A percentile compares a stretch with the other conserved stretches of the same genome.
These are phyloP conservation scores for Leccinum fibrillosum DNA, from an alignment of 768 basidiomycete species.

Conservation along the genomic window DNA sequence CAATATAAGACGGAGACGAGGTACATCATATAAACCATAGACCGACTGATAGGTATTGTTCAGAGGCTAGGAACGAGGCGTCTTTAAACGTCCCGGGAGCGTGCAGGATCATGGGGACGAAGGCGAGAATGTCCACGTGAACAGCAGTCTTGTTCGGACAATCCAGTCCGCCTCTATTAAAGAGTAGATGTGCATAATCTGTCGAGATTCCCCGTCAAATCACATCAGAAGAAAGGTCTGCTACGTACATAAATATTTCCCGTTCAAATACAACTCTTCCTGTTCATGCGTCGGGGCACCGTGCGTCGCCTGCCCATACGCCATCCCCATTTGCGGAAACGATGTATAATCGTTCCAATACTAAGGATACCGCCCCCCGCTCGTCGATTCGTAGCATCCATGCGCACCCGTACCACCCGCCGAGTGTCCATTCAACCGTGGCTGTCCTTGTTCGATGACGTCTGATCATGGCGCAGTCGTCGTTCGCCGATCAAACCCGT, in stretches of 20 bases:
- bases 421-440: background rate
- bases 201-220: conserved; percentile 1
- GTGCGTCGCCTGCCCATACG: conserved; percentile 29
- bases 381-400: conserved; percentile 17
- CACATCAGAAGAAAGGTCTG: background rate
- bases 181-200: conserved; percentile 9
- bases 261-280: conserved; percentile 23
- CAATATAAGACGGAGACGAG: background rate
- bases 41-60: background rate
- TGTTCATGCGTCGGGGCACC: conserved; percentile 15
- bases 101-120: background rate
- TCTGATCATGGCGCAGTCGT: conserved; percentile 18
- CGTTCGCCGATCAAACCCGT: conserved; percentile 63
- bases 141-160: background rate
- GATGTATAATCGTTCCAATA: conserved; percentile 57
- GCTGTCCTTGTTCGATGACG: conserved; percentile 10
- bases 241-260: conserved; percentile 30
- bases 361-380: conserved; percentile 42
- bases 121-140: background rate
- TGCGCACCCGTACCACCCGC: conserved; percentile 6
- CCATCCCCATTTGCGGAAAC: conserved; percentile 45
- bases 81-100: background rate
- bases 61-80: background rate
- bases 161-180: background rate
- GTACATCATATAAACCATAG: background rate